Evolutionary conservation across 495 filamentous ascomycete genomes (phyloP).

Genomic region (Chaetomium cochliodes): DNA sequence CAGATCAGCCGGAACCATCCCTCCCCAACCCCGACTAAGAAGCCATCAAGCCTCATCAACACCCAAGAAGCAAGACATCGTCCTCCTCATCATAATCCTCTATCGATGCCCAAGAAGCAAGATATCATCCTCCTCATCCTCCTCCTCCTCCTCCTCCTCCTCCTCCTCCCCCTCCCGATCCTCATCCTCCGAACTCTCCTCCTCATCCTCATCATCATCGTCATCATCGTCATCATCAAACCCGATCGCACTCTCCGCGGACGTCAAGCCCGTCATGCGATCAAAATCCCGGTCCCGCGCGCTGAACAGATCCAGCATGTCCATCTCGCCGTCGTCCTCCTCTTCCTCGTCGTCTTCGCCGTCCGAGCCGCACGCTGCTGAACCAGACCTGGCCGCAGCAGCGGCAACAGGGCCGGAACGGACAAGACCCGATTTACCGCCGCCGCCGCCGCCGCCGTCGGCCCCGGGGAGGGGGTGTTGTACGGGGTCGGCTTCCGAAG

Average conservation of each 20-base stretch:
- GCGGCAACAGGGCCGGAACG: background rate
- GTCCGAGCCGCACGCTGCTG: background rate
- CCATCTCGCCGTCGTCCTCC: constrained; percentile 18
- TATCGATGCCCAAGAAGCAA: constrained; percentile 24
- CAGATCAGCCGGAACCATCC: background rate
- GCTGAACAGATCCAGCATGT: constrained; percentile 24
- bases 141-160: constrained; percentile 21
- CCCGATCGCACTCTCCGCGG: constrained; percentile 16
- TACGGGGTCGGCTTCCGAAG: background rate
- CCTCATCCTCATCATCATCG: constrained; percentile 14
- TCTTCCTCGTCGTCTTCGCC: constrained; percentile 14
- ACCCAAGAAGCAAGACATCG: too few species aligned
- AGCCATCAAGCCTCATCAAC: background rate
- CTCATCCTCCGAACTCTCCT: constrained; percentile 16
- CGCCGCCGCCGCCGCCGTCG: background rate
- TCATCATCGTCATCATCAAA: constrained; percentile 17
- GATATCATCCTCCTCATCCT: constrained; percentile 26
- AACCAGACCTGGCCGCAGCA: background rate
- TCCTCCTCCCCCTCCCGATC: constrained; percentile 10
- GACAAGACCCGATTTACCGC: background rate
- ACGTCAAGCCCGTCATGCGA: constrained; percentile 9
- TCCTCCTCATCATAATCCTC: background rate
- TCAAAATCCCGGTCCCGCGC: constrained; percentile 16
- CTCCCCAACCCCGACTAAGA: background rate
- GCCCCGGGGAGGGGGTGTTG: background rate